Evolutionary conservation across 176 grass and related monocot genomes (phyloP).

Genomic region (Triticum monococcum): DNA sequence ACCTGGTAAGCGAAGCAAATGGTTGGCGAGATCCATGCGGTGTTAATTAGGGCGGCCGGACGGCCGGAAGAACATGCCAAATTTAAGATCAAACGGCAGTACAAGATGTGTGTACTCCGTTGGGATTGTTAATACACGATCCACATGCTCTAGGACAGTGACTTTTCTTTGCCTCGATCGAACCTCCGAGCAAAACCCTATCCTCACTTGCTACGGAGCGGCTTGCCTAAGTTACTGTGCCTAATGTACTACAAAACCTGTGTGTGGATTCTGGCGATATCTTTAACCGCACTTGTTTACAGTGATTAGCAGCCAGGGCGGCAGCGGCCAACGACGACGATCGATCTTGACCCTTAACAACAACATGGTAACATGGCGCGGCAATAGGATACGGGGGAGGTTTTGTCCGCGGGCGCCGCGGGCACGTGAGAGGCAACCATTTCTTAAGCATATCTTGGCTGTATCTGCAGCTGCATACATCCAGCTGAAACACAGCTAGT

Average conservation of each 20-base stretch:
- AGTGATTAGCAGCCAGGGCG: background rate
- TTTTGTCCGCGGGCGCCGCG: slow-evolving; percentile 27
- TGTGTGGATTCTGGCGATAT: too few relatives aligned
- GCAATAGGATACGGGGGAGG: slow-evolving; percentile 30
- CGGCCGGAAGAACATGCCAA: background rate
- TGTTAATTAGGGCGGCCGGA: background rate
- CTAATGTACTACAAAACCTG: too few relatives aligned
- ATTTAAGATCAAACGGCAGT: background rate
- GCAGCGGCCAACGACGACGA: background rate
- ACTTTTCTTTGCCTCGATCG: background rate
- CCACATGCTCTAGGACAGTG: background rate
- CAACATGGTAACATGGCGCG: slow-evolving; percentile 30
- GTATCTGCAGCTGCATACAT: background rate
- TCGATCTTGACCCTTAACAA: slow-evolving; percentile 16
- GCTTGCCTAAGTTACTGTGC: background rate
- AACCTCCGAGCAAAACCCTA: background rate
- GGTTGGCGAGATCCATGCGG: background rate
- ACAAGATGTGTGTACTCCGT: too few relatives aligned
- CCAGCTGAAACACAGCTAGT: slow-evolving; percentile 4
- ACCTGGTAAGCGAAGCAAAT: background rate
- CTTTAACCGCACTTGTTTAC: too few relatives aligned
- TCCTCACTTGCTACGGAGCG: background rate
- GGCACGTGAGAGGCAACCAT: slow-evolving; percentile 23
- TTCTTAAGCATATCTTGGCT: background rate
- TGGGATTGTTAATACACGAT: background rate